Conservation (phyloP, 116 monocot genomes). For the Cymodocea nodosa region DNA sequence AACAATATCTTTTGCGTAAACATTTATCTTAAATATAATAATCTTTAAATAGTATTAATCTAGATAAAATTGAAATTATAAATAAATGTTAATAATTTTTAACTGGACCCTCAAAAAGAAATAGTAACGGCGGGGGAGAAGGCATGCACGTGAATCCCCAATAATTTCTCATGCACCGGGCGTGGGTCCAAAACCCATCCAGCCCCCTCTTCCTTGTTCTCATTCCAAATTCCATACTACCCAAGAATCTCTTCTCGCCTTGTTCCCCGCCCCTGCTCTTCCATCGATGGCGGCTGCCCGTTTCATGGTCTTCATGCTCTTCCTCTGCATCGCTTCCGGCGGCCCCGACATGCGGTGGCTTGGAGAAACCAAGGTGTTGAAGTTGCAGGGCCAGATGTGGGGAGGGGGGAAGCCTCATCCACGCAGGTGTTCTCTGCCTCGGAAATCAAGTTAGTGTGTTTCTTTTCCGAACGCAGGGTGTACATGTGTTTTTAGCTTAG, state of each 20-base stretch:
- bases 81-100: neutral
- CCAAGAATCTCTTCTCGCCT: conserved; percentile 30
- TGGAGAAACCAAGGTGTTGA: conserved; percentile 13
- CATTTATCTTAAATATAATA: too few relatives aligned
- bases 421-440: conserved; percentile 6
- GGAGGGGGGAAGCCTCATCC: neutral
- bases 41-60: too few relatives aligned
- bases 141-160: conserved; percentile 73
- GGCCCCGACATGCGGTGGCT: neutral
- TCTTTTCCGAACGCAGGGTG: neutral
- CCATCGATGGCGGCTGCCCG: neutral
- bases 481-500: neutral
- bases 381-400: conserved; percentile 14
- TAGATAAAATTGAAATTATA: too few relatives aligned
- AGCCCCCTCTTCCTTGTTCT: conserved; percentile 41
- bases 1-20: too few relatives aligned
- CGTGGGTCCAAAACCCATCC: conserved; percentile 33
- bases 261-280: neutral
- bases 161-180: conserved; percentile 54
- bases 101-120: too few relatives aligned
- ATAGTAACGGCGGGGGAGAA: too few relatives aligned
- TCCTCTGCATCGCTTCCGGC: neutral
- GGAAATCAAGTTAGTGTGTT: conserved; percentile 34
- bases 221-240: conserved; percentile 22
- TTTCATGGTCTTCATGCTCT: neutral